These are phyloP conservation scores for Lentinula edodes DNA, from an alignment of 768 basidiomycete genomes.

Conservation along the genomic window DNA sequence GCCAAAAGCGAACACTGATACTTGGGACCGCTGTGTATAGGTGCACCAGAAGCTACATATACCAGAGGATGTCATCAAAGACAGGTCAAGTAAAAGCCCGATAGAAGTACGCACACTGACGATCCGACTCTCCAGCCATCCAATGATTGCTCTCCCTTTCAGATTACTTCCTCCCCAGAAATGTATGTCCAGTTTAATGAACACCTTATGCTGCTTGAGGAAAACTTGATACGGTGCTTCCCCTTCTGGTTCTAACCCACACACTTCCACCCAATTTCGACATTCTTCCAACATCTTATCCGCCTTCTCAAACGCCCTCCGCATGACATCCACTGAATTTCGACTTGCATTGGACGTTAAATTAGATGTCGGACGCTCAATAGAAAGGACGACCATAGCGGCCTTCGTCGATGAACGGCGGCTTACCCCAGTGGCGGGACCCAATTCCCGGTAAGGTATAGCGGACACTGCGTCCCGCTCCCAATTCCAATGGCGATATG, in stretches of 20 bases:
- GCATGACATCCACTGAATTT: conserved; percentile 8
- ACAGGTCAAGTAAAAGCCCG: not conserved
- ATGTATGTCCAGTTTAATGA: conserved; percentile 14
- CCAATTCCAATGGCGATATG: conserved; percentile 15
- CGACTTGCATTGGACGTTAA: conserved; percentile 12
- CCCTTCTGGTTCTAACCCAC: not conserved
- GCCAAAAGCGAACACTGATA: conserved; percentile 13
- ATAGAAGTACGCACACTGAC: conserved; percentile 11
- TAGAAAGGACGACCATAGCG: conserved; percentile 16
- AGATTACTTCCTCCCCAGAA: conserved; percentile 15
- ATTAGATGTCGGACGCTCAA: conserved; percentile 12
- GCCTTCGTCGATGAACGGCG: conserved; percentile 10
- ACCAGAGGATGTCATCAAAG: not conserved
- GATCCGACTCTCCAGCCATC: conserved; percentile 16
- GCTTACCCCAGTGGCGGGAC: not conserved
- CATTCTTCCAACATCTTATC: conserved; percentile 1
- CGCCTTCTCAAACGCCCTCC: not conserved
- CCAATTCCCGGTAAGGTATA: not conserved
- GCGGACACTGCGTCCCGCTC: conserved; percentile 8
- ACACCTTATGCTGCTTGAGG: conserved; percentile 8
- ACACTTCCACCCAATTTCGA: not conserved
- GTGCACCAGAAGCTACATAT: conserved; percentile 14
- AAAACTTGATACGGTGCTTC: conserved; percentile 3
- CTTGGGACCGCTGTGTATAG: conserved; percentile 7
- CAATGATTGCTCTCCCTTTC: conserved; percentile 13